Evolutionary conservation across 1,139 yeast species (phyloP), one percentile per base, ranked within the genome.

Genomic region (Scheffersomyces illinoinensis): DNA sequence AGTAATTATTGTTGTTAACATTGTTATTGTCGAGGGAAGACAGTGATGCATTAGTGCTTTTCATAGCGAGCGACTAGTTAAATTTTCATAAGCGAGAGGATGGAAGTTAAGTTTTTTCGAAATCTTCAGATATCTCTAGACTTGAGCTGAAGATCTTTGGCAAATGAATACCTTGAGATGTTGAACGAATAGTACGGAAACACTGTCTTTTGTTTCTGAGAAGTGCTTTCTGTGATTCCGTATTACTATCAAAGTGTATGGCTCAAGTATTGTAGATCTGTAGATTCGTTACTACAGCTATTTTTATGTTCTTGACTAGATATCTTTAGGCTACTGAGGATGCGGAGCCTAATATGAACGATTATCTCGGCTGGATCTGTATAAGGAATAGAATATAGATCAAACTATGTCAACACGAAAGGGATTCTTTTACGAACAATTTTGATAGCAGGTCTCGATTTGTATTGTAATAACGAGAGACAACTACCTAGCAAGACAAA

Each of bases 1-100:
- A 76, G 56, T 71, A 70, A 63, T 75, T 71, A 47, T 71, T 68
- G 17, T 33, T 33, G 43, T 33, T 56, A 43, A 63, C 62, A 55
- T 66, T 62, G 58, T 62, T 59, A 53, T 70, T 71, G 58, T 67
- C 64, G 49, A 72, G 61, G 24, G 69, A 69, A 47, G 64, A 53
- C 59, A 62, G 66, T 53, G 72, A 65, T 53, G 60, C 55, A 56
- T 68, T 68, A n/a, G 19, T 53, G 8, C 23, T 46, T n/a, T 53
- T 54, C 58, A 56, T 56, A 50, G 46, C 54, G 43, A 39, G 17
- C 26, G 26, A 21, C 7, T 48, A 20, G 23, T 48, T 48, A 21
- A 17, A n/a, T 47, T 2, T 18, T 47, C n/a, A 48, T 48, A 20
- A 48, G 51, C 51, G 51, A 48, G 24, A 24, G 51, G 51, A 48